Evolutionary conservation across 2,329 filamentous ascomycete species (phyloP), one percentile per base, ranked within the genome.

Genomic region (Cytospora leucostoma): DNA sequence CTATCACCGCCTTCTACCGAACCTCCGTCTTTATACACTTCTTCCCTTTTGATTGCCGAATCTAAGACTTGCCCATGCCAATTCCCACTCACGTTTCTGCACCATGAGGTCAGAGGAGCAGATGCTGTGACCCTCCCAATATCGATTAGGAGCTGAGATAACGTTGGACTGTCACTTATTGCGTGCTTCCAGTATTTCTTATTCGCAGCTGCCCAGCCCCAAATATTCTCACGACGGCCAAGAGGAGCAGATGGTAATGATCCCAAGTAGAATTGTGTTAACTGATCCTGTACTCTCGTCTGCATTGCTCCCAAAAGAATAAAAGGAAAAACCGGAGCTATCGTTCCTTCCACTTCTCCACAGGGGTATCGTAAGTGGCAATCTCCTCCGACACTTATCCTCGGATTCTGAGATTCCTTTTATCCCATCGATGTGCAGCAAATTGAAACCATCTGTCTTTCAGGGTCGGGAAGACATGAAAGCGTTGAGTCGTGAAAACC

Each of bases 351-450:
- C 51, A 32, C 51, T 37, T 33, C 51, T 37, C 32, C 51, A 54
- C 34, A 54, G 51, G 51, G 51, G 51, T 54, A 54, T 54, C 51
- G 51, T 54, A 37, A 54, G 34, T 54, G n/a, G 27, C 34, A 54
- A 37, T 34, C 51, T 54, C 34, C 51, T 54, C 51, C 51, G 34
- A 54, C 32, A 54, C 44, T 47, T 47, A 2, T 27, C 44, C 44
- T 47, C 44, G 21, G 44, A 21, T 47, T 27, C 44, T 19, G 44
- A 47, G 44, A 21, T 19, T 47, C 44, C 44, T 21, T 47, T 19
- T 19, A 47, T 47, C 44, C n/a, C 21, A 17, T 21, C n/a, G 8
- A 47, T 19, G n/a, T 21, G 10, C 44, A 47, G n/a, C 12, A 47
- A 19, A 47, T 47, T 19, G 44, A 47, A 47, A 47, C 7, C 8